Evolutionary conservation across 2,329 filamentous ascomycete species (phyloP), one percentile per base, ranked within the genome.

Genomic region (Fusarium sp.): DNA sequence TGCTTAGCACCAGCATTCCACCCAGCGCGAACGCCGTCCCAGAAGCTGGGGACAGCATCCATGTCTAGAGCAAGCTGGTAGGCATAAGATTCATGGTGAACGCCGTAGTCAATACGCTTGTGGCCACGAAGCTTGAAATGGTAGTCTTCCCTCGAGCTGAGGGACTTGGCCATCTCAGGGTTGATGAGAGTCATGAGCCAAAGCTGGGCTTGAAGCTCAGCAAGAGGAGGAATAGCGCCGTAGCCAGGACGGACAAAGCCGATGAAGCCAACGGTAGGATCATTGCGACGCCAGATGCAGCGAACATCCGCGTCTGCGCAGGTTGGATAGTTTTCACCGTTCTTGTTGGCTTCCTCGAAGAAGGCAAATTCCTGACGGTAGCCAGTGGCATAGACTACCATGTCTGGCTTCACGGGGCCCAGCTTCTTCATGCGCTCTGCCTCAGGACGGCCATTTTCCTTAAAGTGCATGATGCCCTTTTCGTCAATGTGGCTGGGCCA

Each of bases 191-290:
- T 48, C 46, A 48, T 48, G 4, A 24, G 82, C 73, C 80, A 82
- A 84, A 84, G 77, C 73, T 83, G 81, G 6, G 82, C 79, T 18
- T 48, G 46, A 12, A 48, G 46, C 15, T 48, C 46, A 12, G 46
- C 46, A 32, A 48, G 46, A 0, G 46, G 46, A 8, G 46, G 46
- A 6, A 48, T 48, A 8, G 46, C 46, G 8, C 46, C 46, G 10
- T 48, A 48, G 15, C 46, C 46, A 12, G 46, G 46, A 12, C 46
- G 46, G 15, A 48, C 20, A 12, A 48, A 48, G 15, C 46, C 46
- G 7, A 48, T 48, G 9, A 48, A 48, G 3, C 46, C 46, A 12
- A 48, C 27, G 2, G 46, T 48, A 3, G 46, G 46, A 6, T 48
- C 46, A 2, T 32, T 48, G 10, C 22, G 46, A 12, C 27, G 27